Base-by-base conservation (phyloP, 805 yeast genomes). In the Yarrowia sp. region DNA sequence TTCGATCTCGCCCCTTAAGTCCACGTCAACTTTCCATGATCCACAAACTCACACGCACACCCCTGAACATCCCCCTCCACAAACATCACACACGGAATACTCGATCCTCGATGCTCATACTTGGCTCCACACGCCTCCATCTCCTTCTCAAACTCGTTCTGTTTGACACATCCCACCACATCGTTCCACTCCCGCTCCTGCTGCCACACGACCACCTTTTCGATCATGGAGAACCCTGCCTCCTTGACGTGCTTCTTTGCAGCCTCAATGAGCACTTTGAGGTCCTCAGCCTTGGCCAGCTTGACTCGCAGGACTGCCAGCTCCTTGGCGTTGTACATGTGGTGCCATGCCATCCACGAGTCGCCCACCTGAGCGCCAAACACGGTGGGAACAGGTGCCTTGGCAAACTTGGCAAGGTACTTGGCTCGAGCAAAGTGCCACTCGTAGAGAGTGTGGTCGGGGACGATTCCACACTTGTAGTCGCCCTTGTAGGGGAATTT, bases 241-340 rank as follows among this genome's bases (percentile, higher is more conserved):
- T 69, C 70, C 15, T 18, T 39, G 22, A 70, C 31, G 7, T 70
- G 67, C 45, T 69, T 66, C 22, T 75, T 68, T 1, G 80, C 76
- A n/a, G 75, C 68, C 1, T 69, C 69, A 1, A 77, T 36, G 31
- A 81, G 69, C 31, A 71, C 66, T 8, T 71, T 67, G 28, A 60
- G 38, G 45, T 63, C 39, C 36, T 64, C 41, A 11, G 43, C 57
- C 18, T 43, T 57, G 32, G 65, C 66, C 13, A 67, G 65, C 42
- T 68, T 65, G 10, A 68, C 44, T 32, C 71, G 64, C 64, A 69
- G 43, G n/a, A 66, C 42, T 28, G 66, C 69, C 55, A 73, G 66
- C 51, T 66, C 67, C 31, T 66, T 60, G 32, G 60, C 53, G 35
- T 65, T 66, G 57, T 57, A 70, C 57, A 70, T 72, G 36, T 72